Evolutionary conservation across 2,329 filamentous ascomycete genomes (phyloP), one percentile per base, ranked within the genome.

Genomic region (Mycosphaerella sp.): DNA sequence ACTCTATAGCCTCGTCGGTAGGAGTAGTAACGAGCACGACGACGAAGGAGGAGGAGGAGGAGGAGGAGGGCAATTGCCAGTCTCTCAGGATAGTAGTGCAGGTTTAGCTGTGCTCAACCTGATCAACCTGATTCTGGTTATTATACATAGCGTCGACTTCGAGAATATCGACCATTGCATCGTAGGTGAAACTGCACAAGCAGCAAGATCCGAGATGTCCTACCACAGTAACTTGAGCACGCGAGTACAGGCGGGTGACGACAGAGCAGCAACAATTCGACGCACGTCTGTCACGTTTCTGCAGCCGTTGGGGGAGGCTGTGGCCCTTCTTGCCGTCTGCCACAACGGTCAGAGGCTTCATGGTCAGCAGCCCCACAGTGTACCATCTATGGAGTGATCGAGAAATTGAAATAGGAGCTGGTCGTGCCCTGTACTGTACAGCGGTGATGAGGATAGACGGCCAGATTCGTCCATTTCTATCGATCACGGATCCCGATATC

Each of bases 1-100:
- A 49, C 14, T 30, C 37, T 49, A 16, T 42, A 32, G 45, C 37
- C 45, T 49, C 30, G 34, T 37, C 13, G 41, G 27, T 37, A 32
- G 44, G 21, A 40, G 35, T 17, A 34, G 37, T 25, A 16, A 27
- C 21, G 21, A 25, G 21, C 21, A 25, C 17, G 39, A 34, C 10
- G 25, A 48, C n/a, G n/a, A n/a, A n/a, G n/a, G n/a, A n/a, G n/a
- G n/a, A n/a, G n/a, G n/a, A n/a, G n/a, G n/a, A n/a, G n/a, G n/a
- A n/a, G n/a, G n/a, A 30, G 37, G 21, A 9, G 27, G 36, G 30
- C 27, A 37, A 21, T 49, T 37, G 41, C 34, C 41, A 18, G 25
- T 49, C 37, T 18, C 9, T 21, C 37, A 21, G 17, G 7, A 21
- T 18, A 18, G 3, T 4, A 6, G 14, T 18, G 37, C 3, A 16